Conservation (phyloP, 495 filamentous ascomycete genomes). For the Wilcoxina mikolae region DNA sequence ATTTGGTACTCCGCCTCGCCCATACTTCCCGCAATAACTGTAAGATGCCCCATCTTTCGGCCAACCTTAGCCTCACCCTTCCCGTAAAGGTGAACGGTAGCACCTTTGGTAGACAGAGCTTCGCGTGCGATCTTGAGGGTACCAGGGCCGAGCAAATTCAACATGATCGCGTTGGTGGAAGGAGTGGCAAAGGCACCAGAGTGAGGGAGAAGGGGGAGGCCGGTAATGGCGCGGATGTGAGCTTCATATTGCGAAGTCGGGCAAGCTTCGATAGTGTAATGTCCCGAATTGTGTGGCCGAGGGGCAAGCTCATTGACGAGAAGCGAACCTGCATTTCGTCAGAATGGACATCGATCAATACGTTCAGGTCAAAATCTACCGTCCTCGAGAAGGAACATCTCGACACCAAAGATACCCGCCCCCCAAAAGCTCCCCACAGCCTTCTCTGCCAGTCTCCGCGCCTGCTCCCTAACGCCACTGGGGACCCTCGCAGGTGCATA, state of each 20-base stretch:
- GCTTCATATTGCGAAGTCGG: conserved; percentile 76
- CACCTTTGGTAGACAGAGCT: conserved; percentile 47
- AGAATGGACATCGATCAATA: conserved; percentile 3
- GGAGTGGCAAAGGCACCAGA: conserved; percentile 45
- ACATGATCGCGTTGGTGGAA: conserved; percentile 63
- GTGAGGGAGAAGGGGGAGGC: conserved; percentile 51
- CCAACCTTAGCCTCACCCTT: conserved; percentile 71
- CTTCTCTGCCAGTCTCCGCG: conserved; percentile 61
- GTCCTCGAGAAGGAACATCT: conserved; percentile 84
- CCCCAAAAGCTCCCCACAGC: conserved; percentile 70
- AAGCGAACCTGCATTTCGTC: conserved; percentile 34
- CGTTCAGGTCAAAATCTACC: conserved; percentile 32
- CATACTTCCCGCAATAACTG: conserved; percentile 54
- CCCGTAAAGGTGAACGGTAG: conserved; percentile 74
- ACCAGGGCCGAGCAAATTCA: conserved; percentile 83
- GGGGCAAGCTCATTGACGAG: conserved; percentile 92
- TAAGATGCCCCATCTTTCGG: conserved; percentile 92
- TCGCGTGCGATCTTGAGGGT: conserved; percentile 52
- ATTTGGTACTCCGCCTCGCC: conserved; percentile 57
- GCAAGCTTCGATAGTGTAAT: conserved; percentile 93
- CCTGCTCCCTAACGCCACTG: conserved; percentile 43
- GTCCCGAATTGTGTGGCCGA: conserved; percentile 88
- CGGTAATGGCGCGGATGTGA: conserved; percentile 75
- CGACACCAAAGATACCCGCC: conserved; percentile 87
- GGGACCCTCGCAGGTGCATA: conserved; percentile 73